A percentile compares a stretch with the other conserved stretches of the same genome.
These are phyloP conservation scores for Arthonia radiata DNA, from an alignment of 495 filamentous ascomycete species.

Conservation along the genomic window DNA sequence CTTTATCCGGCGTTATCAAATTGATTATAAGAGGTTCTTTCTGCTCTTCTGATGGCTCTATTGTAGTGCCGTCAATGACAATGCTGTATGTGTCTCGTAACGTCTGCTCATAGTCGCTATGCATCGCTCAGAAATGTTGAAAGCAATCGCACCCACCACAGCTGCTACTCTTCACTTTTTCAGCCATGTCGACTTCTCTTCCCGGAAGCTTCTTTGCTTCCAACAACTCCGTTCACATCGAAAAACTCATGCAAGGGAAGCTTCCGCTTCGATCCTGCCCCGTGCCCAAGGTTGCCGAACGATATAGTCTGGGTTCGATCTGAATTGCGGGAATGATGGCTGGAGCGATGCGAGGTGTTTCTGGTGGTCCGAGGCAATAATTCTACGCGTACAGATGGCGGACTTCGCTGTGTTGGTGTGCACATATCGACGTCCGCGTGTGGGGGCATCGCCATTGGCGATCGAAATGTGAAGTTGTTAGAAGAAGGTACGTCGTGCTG, in stretches of 20 bases:
- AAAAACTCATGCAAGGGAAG: slow-evolving; percentile 59
- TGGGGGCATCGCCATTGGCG: slow-evolving; percentile 33
- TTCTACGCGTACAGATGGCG: slow-evolving; percentile 24
- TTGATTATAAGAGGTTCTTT: too few species aligned
- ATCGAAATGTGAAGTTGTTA: slow-evolving; percentile 45
- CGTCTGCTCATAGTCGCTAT: too few species aligned
- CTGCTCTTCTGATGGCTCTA: too few species aligned
- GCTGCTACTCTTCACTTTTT: too few species aligned
- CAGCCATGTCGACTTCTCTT: too few species aligned
- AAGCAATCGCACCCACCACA: too few species aligned
- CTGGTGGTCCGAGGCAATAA: slow-evolving; percentile 26
- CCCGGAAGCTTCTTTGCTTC: too few species aligned
- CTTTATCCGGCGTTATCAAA: too few species aligned
- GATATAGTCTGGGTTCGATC: slow-evolving; percentile 19
- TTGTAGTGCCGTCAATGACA: too few species aligned
- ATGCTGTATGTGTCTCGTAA: too few species aligned
- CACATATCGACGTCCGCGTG: slow-evolving; percentile 35
- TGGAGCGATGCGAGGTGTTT: slow-evolving; percentile 23
- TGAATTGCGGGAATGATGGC: slow-evolving; percentile 15
- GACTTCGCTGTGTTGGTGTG: slow-evolving; percentile 10
- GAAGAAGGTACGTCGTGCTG: slow-evolving; percentile 14
- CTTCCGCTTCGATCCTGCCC: slow-evolving; percentile 55
- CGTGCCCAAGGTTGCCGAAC: slow-evolving; percentile 22
- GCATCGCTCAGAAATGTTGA: too few species aligned
- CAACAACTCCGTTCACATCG: slow-evolving; percentile 52